A percentile compares a stretch with the other conserved stretches of the same genome.
These are phyloP conservation scores for Starmerella vaccinii DNA, from an alignment of 805 yeast genomes.

Conservation along the genomic window DNA sequence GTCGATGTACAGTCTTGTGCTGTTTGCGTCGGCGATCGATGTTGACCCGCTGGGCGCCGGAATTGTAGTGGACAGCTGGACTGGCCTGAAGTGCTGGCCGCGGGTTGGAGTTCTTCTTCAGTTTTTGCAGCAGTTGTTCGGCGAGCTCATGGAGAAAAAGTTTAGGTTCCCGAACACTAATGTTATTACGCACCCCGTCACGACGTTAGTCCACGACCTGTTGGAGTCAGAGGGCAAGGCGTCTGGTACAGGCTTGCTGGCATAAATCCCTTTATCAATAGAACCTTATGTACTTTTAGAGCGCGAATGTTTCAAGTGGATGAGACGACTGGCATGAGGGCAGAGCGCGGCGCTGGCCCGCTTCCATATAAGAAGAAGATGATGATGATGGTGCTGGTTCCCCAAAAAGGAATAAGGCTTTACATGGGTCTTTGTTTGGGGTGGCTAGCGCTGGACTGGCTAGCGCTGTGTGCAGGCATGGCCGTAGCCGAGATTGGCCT, in stretches of 20 bases:
- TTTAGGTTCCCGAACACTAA: constrained; percentile 41
- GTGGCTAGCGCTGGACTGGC: too few relatives aligned
- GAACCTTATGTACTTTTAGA: background rate
- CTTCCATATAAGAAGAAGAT: background rate
- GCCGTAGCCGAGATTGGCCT: constrained; percentile 20
- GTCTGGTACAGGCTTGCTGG: constrained; percentile 13
- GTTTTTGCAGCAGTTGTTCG: constrained; percentile 55
- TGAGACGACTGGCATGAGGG: background rate
- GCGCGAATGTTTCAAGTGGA: background rate
- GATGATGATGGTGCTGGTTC: too few relatives aligned
- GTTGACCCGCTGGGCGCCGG: constrained; percentile 60
- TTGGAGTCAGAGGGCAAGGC: constrained; percentile 28
- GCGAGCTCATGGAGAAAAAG: constrained; percentile 52
- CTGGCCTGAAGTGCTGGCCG: constrained; percentile 86
- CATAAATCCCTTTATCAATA: constrained; percentile 1
- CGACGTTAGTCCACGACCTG: constrained; percentile 28
- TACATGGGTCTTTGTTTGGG: too few relatives aligned
- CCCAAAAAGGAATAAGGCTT: too few relatives aligned
- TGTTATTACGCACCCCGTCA: constrained; percentile 26
- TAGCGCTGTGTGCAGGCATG: background rate
- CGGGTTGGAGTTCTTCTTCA: constrained; percentile 80
- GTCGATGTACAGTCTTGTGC: constrained; percentile 54
- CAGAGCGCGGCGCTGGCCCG: background rate
- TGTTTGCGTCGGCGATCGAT: constrained; percentile 61
- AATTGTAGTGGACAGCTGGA: constrained; percentile 76